phyloP scores from a whole-genome alignment of 768 basidiomycete genomes.

The Mrakia blollopis region DNA sequence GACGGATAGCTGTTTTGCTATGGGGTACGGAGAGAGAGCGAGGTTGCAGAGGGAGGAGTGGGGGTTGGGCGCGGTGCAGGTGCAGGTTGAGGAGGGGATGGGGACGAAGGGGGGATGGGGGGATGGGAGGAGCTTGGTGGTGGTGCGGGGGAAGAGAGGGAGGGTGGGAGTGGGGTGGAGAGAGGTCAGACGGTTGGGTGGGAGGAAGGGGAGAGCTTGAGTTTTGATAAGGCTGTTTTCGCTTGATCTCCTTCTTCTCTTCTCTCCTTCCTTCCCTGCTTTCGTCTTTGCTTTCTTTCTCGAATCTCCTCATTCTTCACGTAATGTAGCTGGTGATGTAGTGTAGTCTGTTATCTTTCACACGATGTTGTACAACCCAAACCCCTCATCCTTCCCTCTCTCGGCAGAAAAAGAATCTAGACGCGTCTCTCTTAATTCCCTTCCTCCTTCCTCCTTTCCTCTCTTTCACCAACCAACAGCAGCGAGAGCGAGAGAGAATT shows the following conservation, averaged over 20 bases:
- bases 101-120: background rate
- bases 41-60: background rate
- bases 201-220: conserved; percentile 6
- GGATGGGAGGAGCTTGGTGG: background rate
- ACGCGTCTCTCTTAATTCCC: too few relatives aligned
- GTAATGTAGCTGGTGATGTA: too few relatives aligned
- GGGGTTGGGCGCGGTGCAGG: background rate
- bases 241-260: conserved; percentile 8
- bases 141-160: background rate
- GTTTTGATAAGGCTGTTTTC: conserved; percentile 6
- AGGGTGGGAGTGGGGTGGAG: background rate
- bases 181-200: background rate
- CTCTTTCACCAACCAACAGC: too few relatives aligned
- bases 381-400: too few relatives aligned
- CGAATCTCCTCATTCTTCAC: too few relatives aligned
- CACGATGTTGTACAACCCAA: too few relatives aligned
- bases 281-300: too few relatives aligned
- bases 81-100: background rate
- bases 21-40: conserved; percentile 5
- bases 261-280: too few relatives aligned
- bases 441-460: too few relatives aligned
- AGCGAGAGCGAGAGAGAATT: too few relatives aligned
- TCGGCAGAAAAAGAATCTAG: too few relatives aligned
- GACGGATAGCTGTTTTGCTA: conserved; percentile 2
- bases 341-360: too few relatives aligned